Percentiles rank a stretch among this genome's conserved stretches.
Evolutionary conservation across 1,284 basidiomycete species (phyloP).

Genomic region (Trichosporon coremiiforme): DNA sequence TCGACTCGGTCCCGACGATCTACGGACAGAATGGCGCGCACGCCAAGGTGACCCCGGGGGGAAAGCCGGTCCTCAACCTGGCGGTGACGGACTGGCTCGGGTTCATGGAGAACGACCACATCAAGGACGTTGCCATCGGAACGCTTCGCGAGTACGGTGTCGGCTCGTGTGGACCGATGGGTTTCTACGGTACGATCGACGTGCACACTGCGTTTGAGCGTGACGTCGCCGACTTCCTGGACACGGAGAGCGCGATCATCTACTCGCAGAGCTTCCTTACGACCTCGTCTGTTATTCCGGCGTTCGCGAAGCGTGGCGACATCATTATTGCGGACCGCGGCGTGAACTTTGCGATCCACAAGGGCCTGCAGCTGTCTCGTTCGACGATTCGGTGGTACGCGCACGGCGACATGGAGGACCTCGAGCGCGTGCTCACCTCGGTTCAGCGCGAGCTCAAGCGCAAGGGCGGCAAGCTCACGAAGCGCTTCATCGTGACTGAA

Average conservation of each 20-base stretch:
- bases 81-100: conserved; percentile 93
- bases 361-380: conserved; percentile 94
- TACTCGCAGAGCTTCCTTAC: conserved; percentile 95
- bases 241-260: conserved; percentile 83
- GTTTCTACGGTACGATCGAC: conserved; percentile 96
- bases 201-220: conserved; percentile 88
- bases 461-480: conserved; percentile 75
- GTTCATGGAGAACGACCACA: conserved; percentile 79
- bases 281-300: conserved; percentile 90
- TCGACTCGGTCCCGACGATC: conserved; percentile 75
- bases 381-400: conserved; percentile 94
- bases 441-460: conserved; percentile 87
- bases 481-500: conserved; percentile 95
- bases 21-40: conserved; percentile 78
- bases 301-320: conserved; percentile 97
- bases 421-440: conserved; percentile 81
- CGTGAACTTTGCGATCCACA: conserved; percentile 93
- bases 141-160: conserved; percentile 90
- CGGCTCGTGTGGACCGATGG: conserved; percentile 93
- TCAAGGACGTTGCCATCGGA: conserved; percentile 83
- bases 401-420: conserved; percentile 88
- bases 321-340: conserved; percentile 96
- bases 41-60: conserved; percentile 72
- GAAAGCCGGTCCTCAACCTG: conserved; percentile 80
- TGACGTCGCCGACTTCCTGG: conserved; percentile 86